phyloP scores from a whole-genome alignment of 1,284 basidiomycete genomes.

The Cystobasidium sp. region DNA sequence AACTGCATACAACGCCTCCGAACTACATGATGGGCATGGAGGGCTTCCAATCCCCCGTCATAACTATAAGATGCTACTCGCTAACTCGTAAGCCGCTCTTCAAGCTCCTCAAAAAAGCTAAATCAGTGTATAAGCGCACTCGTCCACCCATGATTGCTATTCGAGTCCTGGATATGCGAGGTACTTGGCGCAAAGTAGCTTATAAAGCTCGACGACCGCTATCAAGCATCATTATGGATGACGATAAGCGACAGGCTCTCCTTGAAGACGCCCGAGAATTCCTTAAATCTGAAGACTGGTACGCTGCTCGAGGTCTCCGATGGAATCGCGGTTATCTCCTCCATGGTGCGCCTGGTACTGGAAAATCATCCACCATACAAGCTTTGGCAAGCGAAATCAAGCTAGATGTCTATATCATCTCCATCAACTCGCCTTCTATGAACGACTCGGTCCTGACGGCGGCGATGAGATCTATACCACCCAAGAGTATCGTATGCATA shows the following conservation, averaged over 20 bases:
- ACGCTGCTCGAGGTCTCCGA: conserved; percentile 72
- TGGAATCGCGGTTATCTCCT: conserved; percentile 75
- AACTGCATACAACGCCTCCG: background rate
- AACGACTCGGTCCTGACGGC: conserved; percentile 69
- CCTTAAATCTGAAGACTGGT: conserved; percentile 69
- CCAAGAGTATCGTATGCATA: conserved; percentile 55
- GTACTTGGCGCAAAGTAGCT: conserved; percentile 29
- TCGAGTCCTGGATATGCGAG: conserved; percentile 26
- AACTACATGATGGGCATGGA: conserved; percentile 12
- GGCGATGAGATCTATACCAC: conserved; percentile 69
- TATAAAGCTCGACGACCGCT: conserved; percentile 34
- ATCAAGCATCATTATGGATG: conserved; percentile 39
- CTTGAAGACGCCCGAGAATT: conserved; percentile 71
- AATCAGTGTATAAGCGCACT: conserved; percentile 27
- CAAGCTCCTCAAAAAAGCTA: conserved; percentile 25
- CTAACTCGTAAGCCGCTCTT: conserved; percentile 40
- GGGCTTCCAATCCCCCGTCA: background rate
- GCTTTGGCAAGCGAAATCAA: conserved; percentile 74
- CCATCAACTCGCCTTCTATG: conserved; percentile 70
- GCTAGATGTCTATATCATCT: conserved; percentile 73
- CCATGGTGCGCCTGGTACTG: conserved; percentile 71
- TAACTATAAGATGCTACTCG: conserved; percentile 29
- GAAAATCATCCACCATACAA: conserved; percentile 77
- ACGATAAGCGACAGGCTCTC: conserved; percentile 60
- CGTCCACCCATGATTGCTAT: conserved; percentile 36